Evolutionary conservation across 2,329 filamentous ascomycete species (phyloP), one percentile per base, ranked within the genome.

Genomic region (Phyllosticta citrichinensis): DNA sequence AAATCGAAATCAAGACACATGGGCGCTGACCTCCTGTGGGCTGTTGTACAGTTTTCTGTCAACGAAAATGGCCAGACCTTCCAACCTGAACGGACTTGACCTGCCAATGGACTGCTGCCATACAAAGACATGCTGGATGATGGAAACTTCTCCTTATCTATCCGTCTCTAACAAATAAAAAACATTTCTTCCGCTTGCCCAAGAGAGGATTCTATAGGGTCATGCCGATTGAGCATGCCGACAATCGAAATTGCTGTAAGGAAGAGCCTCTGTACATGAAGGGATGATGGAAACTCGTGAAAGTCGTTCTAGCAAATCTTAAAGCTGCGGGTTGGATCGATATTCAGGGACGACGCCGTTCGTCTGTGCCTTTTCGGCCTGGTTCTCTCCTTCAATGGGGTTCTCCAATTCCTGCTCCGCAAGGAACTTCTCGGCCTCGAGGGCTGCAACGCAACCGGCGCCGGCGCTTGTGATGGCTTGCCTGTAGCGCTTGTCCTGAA

Each of bases 401-500:
- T 77, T 76, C 54, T 75, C 72, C 12, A 79, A 69, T 56, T 74
- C 77, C 56, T 82, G 76, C 70, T 97, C 93, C 5, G 89, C 81
- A 60, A 99, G 80, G 80, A 83, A 97, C 76, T 96, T 96, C 78
- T 99, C 94, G 10, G 93, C 93, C 72, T 99, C 94, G 60, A 99
- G 83, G 11, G 93, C 94, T 58, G 94, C 94, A 79, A 97, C 87
- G 76, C 94, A 99, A 65, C 94, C 94, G 63, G 92, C 91, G 63
- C 92, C 90, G 68, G 94, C 94, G 78, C 92, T 97, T 65, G 94
- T 99, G 67, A 99, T 95, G 55, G 94, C 94, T 80, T 99, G 94
- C 73, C 94, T 85, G 76, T 99, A 99, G 72, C 87, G 86, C 87
- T 97, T 99, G 75, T 99, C 95, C 80, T 99, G 94, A 10, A 99